phyloP scores from a whole-genome alignment of 768 basidiomycete genomes.

The Lentinula sp. region DNA sequence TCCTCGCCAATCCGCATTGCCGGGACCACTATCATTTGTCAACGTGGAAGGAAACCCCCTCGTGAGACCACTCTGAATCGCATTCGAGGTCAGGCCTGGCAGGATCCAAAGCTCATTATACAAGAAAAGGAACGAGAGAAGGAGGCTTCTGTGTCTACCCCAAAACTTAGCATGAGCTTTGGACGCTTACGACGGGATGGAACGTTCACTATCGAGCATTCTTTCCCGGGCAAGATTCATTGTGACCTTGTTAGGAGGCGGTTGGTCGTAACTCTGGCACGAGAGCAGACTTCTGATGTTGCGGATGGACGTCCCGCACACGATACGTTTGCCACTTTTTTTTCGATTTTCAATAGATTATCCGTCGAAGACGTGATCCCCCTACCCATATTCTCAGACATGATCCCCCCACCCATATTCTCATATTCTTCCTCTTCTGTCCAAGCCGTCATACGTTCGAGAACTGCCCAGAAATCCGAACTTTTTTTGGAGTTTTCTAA shows the following conservation, averaged over 20 bases:
- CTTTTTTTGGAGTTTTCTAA: not conserved
- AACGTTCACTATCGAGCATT: not conserved
- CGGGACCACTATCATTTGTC: not conserved
- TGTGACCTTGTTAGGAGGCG: not conserved
- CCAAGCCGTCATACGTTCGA: not conserved
- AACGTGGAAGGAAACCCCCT: not conserved
- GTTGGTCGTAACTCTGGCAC: not conserved
- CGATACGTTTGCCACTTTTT: not conserved
- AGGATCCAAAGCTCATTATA: not conserved
- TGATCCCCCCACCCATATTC: not conserved
- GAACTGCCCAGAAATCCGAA: not conserved
- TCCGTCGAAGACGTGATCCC: not conserved
- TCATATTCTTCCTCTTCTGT: not conserved
- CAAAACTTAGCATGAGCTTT: not conserved
- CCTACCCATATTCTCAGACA: not conserved
- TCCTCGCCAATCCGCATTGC: not conserved
- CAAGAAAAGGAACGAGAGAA: not conserved
- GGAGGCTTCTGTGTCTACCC: not conserved
- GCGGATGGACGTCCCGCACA: not conserved
- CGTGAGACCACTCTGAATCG: not conserved
- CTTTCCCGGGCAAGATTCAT: not conserved
- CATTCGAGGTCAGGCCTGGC: not conserved
- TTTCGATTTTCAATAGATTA: not conserved
- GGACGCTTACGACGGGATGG: conserved; percentile 2
- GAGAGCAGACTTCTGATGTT: not conserved